Evolutionary conservation across 768 basidiomycete genomes (phyloP).

Genomic region (Leccinellum albellum): DNA sequence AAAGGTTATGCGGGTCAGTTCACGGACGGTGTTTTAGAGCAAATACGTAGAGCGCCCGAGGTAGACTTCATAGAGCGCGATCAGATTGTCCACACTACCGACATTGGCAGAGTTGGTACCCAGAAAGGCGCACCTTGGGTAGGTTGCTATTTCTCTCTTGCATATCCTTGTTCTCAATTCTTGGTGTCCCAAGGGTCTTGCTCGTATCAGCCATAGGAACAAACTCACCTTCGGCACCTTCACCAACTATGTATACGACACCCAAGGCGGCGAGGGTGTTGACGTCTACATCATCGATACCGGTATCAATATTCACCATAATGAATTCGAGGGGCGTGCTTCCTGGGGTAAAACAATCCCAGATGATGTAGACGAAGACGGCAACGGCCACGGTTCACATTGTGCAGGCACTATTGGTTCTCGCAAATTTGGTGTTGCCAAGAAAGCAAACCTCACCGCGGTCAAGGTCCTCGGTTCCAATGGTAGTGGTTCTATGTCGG

Average conservation of each 20-base stretch:
- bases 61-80: slow-evolving; percentile 92
- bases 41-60: slow-evolving; percentile 79
- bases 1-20: slow-evolving; percentile 84
- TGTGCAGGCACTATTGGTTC: slow-evolving; percentile 98
- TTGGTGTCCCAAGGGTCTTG: slow-evolving; percentile 66
- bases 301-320: slow-evolving; percentile 83
- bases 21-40: slow-evolving; percentile 61
- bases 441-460: slow-evolving; percentile 83
- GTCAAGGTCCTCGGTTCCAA: slow-evolving; percentile 95
- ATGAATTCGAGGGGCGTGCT: slow-evolving; percentile 87
- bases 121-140: slow-evolving; percentile 88
- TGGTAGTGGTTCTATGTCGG: slow-evolving; percentile 92
- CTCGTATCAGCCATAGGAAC: slow-evolving; percentile 85
- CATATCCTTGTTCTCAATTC: slow-evolving; percentile 11
- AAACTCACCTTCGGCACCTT: slow-evolving; percentile 79
- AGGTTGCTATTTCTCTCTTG: slow-evolving; percentile 21
- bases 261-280: slow-evolving; percentile 82
- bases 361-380: slow-evolving; percentile 83
- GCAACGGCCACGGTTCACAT: slow-evolving; percentile 94
- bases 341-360: slow-evolving; percentile 94
- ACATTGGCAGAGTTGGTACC: slow-evolving; percentile 14
- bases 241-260: slow-evolving; percentile 72
- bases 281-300: slow-evolving; percentile 89
- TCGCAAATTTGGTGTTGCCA: slow-evolving; percentile 90
- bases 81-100: slow-evolving; percentile 79